phyloP scores from a whole-genome alignment of 441 rosid genomes.

The Codiaeum variegatum region DNA sequence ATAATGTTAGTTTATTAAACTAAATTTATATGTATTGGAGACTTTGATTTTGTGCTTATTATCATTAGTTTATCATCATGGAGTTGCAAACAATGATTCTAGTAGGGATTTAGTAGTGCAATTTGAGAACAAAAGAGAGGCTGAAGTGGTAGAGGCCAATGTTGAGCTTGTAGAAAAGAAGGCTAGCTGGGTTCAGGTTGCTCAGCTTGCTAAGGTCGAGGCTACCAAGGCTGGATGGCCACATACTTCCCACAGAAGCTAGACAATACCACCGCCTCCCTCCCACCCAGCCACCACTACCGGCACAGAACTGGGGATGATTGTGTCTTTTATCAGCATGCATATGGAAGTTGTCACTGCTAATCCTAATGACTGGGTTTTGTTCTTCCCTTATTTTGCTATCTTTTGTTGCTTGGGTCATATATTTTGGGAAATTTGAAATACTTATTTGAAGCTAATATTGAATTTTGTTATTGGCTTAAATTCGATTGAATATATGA shows the following conservation, averaged over 20 bases:
- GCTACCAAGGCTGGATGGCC: slow-evolving; percentile 8
- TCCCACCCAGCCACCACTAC: too few relatives aligned
- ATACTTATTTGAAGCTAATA: background rate
- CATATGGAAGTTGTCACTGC: slow-evolving; percentile 99
- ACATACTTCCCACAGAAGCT: too few relatives aligned
- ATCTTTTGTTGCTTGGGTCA: background rate
- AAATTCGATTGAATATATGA: background rate
- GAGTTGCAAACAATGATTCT: too few relatives aligned
- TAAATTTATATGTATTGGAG: too few relatives aligned
- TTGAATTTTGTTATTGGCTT: background rate
- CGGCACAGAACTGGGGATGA: slow-evolving; percentile 76
- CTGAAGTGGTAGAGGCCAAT: slow-evolving; percentile 55
- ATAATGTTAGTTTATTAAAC: too few relatives aligned
- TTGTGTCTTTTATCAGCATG: slow-evolving; percentile 94
- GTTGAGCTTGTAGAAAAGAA: slow-evolving; percentile 54
- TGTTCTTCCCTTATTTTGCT: background rate
- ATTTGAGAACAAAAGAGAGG: slow-evolving; percentile 32
- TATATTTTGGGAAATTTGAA: background rate
- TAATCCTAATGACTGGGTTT: slow-evolving; percentile 84
- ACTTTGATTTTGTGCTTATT: too few relatives aligned
- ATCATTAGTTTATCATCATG: too few relatives aligned
- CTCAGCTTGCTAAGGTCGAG: slow-evolving; percentile 61
- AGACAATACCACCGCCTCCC: too few relatives aligned
- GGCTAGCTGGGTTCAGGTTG: slow-evolving; percentile 47
- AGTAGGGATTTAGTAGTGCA: too few relatives aligned